phyloP scores from a whole-genome alignment of 2,329 filamentous ascomycete species.

The Shiraia bambusicola region DNA sequence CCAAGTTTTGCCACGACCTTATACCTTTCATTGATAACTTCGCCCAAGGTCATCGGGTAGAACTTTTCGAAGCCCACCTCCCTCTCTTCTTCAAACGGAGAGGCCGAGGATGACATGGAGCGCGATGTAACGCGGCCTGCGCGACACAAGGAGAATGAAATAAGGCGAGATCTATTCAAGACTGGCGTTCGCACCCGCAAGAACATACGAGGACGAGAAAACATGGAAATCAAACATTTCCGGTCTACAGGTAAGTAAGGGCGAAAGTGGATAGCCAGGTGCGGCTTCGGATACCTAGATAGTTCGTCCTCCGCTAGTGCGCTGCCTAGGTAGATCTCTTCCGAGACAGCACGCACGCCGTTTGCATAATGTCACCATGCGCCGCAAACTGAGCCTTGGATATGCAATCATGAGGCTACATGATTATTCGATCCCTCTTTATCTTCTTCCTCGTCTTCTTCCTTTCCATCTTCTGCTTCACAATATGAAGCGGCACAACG shows the following conservation, averaged over 20 bases:
- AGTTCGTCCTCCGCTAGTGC: too few relatives aligned
- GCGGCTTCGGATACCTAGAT: not conserved
- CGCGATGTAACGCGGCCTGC: conserved; percentile 1
- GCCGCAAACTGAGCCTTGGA: too few relatives aligned
- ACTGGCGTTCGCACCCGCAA: not conserved
- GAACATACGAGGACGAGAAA: not conserved
- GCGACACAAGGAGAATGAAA: not conserved
- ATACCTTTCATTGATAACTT: conserved; percentile 1
- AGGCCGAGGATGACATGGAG: not conserved
- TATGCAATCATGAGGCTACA: too few relatives aligned
- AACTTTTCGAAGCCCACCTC: not conserved
- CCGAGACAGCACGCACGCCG: too few relatives aligned
- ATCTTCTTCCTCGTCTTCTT: too few relatives aligned
- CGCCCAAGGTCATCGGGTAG: conserved; percentile 1
- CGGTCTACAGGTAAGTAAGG: not conserved
- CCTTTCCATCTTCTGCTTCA: too few relatives aligned
- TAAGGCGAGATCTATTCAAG: not conserved
- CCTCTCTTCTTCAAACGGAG: conserved; percentile 1
- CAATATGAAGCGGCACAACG: too few relatives aligned
- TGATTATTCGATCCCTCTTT: too few relatives aligned
- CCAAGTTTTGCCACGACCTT: conserved; percentile 1
- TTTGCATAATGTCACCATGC: too few relatives aligned
- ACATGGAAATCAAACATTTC: conserved; percentile 1
- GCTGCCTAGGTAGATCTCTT: too few relatives aligned
- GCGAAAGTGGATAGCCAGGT: not conserved